A percentile compares a stretch with the other conserved stretches of the same genome.
These are phyloP conservation scores for Aethionema arabicum DNA, from an alignment of 345 rosid species.

Conservation along the genomic window DNA sequence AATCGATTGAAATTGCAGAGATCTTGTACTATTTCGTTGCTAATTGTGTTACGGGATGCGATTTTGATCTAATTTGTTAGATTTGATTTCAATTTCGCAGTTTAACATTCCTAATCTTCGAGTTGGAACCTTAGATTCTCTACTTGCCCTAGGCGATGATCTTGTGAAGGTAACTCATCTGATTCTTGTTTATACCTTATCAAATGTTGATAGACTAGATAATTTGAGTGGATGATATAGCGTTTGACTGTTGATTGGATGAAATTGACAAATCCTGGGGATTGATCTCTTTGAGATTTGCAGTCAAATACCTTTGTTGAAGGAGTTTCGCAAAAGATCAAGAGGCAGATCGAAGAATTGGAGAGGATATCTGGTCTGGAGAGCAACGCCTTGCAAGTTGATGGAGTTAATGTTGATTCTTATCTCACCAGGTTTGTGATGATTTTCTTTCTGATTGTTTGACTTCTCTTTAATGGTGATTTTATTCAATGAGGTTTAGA, in stretches of 20 bases:
- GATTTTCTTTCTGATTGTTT: background rate
- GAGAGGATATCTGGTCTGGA: slow-evolving; percentile 83
- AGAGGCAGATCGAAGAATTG: slow-evolving; percentile 97
- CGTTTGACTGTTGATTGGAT: slow-evolving; percentile 1
- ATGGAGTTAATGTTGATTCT: slow-evolving; percentile 96
- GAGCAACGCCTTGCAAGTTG: slow-evolving; percentile 83
- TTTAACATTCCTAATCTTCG: slow-evolving; percentile 96
- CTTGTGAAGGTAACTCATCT: slow-evolving; percentile 64
- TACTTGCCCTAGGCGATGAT: slow-evolving; percentile 94
- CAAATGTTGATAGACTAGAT: too few species aligned
- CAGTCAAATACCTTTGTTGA: slow-evolving; percentile 92
- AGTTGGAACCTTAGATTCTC: slow-evolving; percentile 96
- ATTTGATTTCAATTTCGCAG: slow-evolving; percentile 42
- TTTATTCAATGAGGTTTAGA: background rate
- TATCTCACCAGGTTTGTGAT: slow-evolving; percentile 83
- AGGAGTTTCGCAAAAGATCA: slow-evolving; percentile 92
- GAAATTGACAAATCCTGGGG: slow-evolving; percentile 8
- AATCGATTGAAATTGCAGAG: background rate
- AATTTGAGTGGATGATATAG: too few species aligned
- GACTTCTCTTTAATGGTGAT: background rate
- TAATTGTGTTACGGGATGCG: background rate
- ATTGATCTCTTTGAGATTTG: slow-evolving; percentile 31
- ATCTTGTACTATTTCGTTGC: slow-evolving; percentile 2
- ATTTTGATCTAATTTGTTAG: background rate
- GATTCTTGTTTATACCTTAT: slow-evolving; percentile 5